These are phyloP conservation scores for Eucalyptus sp. DNA, from an alignment of 345 rosid genomes.

Conservation along the genomic window DNA sequence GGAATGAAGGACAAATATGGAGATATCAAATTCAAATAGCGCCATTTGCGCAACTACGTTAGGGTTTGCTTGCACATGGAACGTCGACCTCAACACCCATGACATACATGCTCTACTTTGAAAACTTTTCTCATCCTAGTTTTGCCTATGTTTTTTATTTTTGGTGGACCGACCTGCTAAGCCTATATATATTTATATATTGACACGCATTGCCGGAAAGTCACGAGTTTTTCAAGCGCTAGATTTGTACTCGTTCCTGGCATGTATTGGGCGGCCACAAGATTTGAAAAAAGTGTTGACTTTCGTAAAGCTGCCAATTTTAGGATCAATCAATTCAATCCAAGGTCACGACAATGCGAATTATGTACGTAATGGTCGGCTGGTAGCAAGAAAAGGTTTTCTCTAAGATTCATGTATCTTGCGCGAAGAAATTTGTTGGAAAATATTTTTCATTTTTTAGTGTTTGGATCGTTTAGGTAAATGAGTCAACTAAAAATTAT, in stretches of 20 bases:
- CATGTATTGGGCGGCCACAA: not conserved
- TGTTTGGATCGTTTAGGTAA: not conserved
- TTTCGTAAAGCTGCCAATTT: not conserved
- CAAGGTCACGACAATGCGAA: not conserved
- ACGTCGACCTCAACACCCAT: not conserved
- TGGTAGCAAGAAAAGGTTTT: not conserved
- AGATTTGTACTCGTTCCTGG: not conserved
- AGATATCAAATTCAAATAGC: not conserved
- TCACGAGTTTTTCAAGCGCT: not conserved
- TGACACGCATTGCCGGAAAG: not conserved
- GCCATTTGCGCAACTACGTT: not conserved
- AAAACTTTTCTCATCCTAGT: not conserved
- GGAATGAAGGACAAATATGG: not conserved
- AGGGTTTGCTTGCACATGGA: not conserved
- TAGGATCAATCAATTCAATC: not conserved
- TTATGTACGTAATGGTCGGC: not conserved
- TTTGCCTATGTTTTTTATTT: not conserved
- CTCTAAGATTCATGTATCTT: not conserved
- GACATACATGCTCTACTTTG: not conserved
- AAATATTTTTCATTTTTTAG: not conserved
- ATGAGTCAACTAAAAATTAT: not conserved
- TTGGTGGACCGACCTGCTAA: not conserved
- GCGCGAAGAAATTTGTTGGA: not conserved
- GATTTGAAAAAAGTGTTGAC: not conserved
- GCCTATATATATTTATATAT: not conserved